phyloP scores from a whole-genome alignment of 202 grass and related monocot species.

The Carex arenaria region DNA sequence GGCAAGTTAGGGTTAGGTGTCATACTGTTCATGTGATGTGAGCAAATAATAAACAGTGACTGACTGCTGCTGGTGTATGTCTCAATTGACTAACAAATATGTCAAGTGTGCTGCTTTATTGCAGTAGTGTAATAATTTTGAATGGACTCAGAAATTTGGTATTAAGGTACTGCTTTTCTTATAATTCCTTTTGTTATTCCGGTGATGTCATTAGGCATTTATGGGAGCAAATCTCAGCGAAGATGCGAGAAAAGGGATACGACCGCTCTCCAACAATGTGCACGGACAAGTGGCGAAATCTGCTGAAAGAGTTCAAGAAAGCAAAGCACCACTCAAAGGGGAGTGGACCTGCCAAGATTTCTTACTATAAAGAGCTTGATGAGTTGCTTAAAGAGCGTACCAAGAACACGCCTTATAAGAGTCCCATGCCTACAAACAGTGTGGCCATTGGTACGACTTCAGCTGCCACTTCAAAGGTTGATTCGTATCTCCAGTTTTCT shows the following conservation, averaged over 20 bases:
- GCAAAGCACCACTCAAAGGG: conserved; percentile 66
- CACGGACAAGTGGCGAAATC: conserved; percentile 95
- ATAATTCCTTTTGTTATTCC: not conserved
- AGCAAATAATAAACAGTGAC: not conserved
- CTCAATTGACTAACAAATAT: not conserved
- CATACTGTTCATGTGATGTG: not conserved
- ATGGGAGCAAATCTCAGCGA: conserved; percentile 89
- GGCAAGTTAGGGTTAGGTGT: not conserved
- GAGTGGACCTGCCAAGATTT: conserved; percentile 69
- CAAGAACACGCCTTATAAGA: conserved; percentile 34
- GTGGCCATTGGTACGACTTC: conserved; percentile 36
- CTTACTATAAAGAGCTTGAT: conserved; percentile 96
- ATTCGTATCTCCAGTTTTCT: conserved; percentile 77
- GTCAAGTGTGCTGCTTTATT: not conserved
- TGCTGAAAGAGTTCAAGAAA: conserved; percentile 99
- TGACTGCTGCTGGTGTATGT: not conserved
- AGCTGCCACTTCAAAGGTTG: conserved; percentile 66
- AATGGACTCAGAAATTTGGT: not conserved
- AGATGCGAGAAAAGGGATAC: conserved; percentile 86
- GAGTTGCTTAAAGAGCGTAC: conserved; percentile 77
- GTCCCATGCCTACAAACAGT: conserved; percentile 16
- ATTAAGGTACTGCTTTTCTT: not conserved
- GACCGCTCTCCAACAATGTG: conserved; percentile 97
- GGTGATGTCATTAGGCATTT: conserved; percentile 63
- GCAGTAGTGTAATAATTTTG: not conserved